Evolutionary conservation across 192 early-diverging fungal species (phyloP), one percentile per base, ranked within the genome.

Genomic region (Piromyces finnis): DNA sequence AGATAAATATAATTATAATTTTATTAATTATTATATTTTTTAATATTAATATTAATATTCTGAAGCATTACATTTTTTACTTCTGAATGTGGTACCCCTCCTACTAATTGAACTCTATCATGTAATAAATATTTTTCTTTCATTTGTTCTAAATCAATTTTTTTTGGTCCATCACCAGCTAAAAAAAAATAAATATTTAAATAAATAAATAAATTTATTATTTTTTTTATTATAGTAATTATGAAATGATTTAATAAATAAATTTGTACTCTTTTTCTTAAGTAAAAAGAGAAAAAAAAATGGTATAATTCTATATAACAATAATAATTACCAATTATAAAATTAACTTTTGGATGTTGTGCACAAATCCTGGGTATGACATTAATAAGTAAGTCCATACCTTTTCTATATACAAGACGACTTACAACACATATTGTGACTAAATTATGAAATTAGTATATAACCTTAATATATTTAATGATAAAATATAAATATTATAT

Each of bases 131-230:
- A 87, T 59, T 91, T 93, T 80, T 99, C 97, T 35, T 95, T 90
- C 96, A 99, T 97, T 84, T 97, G 95, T 81, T 98, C 96, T 82
- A 99, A 85, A 78, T 98, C 95, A n/a, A 97, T 93, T 29, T 94
- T 86, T 82, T 97, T 97, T 29, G 94, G 94, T 78, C 97, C 97
- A 88, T 98, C 97, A 27, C 97, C 97, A 41, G 90, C 91, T 92
- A 80, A 28, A 41, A 30, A 6, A 77, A 30, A 28, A 7, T 12
- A 27, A 4, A 28, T 59, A 79, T 30, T 13, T 3, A 28, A 30
- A 30, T 79, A 78, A 12, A 79, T 35, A 78, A 35, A 30, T 80
- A 3, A 17, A 78, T n/a, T n/a, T 30, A 28, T 27, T 12, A 22
- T 29, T 28, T n/a, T n/a, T n/a, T n/a, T n/a, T n/a, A n/a, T n/a